These are phyloP conservation scores for Schizosaccharomyces osmophilus DNA, from an alignment of 805 yeast genomes.

Conservation along the genomic window DNA sequence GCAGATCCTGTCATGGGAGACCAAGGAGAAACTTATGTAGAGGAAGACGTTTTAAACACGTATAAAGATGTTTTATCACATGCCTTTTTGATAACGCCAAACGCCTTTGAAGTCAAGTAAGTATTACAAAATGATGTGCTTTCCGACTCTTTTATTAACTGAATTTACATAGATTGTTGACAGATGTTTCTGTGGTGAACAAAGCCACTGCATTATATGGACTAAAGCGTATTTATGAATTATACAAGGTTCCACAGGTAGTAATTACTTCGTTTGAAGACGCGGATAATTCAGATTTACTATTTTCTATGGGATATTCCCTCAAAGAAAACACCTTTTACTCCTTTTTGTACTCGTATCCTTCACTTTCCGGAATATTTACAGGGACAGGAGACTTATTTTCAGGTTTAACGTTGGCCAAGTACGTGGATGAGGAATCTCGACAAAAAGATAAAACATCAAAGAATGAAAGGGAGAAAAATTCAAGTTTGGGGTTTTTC, in stretches of 20 bases:
- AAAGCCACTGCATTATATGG: neutral
- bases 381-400: neutral
- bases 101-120: constrained; percentile 64
- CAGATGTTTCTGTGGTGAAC: neutral
- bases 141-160: neutral
- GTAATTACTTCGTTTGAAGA: neutral
- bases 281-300: no score
- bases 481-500: neutral
- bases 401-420: neutral
- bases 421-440: neutral
- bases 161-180: neutral
- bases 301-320: neutral
- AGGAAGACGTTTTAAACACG: constrained; percentile 30
- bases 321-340: constrained; percentile 2
- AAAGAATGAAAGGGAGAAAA: neutral
- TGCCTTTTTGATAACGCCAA: constrained; percentile 54
- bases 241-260: neutral
- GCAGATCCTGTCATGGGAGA: constrained; percentile 88
- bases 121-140: neutral
- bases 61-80: constrained; percentile 24
- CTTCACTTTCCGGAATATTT: neutral
- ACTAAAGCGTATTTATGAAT: neutral
- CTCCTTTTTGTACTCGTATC: constrained; percentile 14
- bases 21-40: constrained; percentile 57
- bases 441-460: neutral